Conservation (phyloP, 176 grass and related monocot species). For the Poa annua region DNA sequence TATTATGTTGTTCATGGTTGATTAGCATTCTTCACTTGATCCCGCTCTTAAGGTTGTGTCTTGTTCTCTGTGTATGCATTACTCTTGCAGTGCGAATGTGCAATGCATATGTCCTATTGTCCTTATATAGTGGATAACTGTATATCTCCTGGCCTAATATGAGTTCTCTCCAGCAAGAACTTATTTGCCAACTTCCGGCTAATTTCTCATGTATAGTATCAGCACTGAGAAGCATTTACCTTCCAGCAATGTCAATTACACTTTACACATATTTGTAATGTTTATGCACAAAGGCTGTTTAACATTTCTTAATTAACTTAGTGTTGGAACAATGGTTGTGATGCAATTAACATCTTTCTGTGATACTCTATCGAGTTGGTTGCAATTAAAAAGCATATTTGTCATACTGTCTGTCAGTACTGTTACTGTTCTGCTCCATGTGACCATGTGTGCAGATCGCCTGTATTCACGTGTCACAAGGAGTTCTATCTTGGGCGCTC, state of each 20-base stretch:
- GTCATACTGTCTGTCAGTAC: neutral
- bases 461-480: neutral
- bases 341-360: neutral
- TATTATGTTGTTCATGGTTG: neutral
- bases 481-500: neutral
- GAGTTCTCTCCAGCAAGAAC: neutral
- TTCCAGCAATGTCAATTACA: neutral
- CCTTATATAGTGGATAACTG: neutral
- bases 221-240: neutral
- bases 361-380: constrained; percentile 6
- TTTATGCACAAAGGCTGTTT: neutral
- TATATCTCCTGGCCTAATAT: neutral
- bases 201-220: constrained; percentile 19
- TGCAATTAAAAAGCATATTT: constrained; percentile 8
- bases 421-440: constrained; percentile 35
- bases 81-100: neutral
- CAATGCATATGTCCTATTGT: neutral
- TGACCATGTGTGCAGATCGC: neutral
- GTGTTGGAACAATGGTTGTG: neutral
- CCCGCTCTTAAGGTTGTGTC: constrained; percentile 1
- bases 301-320: constrained; percentile 9
- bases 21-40: neutral
- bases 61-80: neutral
- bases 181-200: neutral
- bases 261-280: neutral